Evolutionary conservation across 805 yeast genomes (phyloP).

Genomic region (Kuraishia floccosa): DNA sequence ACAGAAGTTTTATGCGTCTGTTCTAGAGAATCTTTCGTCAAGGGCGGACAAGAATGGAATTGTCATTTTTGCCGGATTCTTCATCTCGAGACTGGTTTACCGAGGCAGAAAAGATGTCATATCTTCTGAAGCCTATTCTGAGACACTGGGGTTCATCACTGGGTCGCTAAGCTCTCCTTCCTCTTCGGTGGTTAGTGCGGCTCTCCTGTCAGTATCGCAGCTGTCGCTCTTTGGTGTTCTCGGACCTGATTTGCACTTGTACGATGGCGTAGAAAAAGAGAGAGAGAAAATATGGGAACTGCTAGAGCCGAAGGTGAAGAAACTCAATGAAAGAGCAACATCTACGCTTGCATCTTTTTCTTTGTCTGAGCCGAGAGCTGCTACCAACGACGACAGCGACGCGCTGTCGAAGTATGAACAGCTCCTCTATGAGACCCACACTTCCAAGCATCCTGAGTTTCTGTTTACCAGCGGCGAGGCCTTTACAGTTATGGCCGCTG

Average conservation of each 20-base stretch:
- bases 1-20: too few relatives aligned
- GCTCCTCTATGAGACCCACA: conserved; percentile 43
- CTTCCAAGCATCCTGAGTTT: conserved; percentile 63
- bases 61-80: conserved; percentile 25
- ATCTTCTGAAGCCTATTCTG: conserved; percentile 1
- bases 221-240: conserved; percentile 32
- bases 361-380: conserved; percentile 14
- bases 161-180: conserved; percentile 11
- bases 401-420: conserved; percentile 22
- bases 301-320: conserved; percentile 31
- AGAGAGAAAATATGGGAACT: conserved; percentile 14
- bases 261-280: conserved; percentile 10
- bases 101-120: conserved; percentile 16
- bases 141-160: conserved; percentile 5
- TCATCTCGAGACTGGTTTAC: conserved; percentile 32
- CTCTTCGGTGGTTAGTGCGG: conserved; percentile 10
- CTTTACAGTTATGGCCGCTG: conserved; percentile 54
- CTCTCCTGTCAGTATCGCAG: conserved; percentile 30
- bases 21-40: neutral
- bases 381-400: conserved; percentile 14
- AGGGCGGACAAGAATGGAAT: conserved; percentile 6
- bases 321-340: conserved; percentile 48
- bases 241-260: conserved; percentile 18
- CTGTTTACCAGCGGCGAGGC: conserved; percentile 82
- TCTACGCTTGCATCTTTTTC: conserved; percentile 46